Evolutionary conservation across 1,284 basidiomycete species (phyloP).

Genomic region (Ustilago nuda): DNA sequence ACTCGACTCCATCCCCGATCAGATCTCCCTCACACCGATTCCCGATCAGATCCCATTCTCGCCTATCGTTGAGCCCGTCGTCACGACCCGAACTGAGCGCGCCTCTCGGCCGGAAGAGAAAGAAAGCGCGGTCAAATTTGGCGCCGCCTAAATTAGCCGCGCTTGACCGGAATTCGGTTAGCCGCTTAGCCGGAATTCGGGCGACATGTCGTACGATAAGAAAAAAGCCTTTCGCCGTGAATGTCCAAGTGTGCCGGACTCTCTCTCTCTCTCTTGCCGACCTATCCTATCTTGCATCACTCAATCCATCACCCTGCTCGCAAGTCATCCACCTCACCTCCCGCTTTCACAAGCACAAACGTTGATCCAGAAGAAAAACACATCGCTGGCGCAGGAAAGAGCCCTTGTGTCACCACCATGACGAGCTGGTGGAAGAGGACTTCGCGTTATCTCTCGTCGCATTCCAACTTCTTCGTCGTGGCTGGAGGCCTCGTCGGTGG

Average conservation of each 20-base stretch:
- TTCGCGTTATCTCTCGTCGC: conserved; percentile 43
- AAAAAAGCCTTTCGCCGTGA: conserved; percentile 5
- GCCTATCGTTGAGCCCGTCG: conserved; percentile 3
- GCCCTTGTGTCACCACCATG: conserved; percentile 26
- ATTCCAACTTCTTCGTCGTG: conserved; percentile 61
- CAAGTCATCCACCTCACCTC: background rate
- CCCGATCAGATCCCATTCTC: background rate
- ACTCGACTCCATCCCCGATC: conserved; percentile 5
- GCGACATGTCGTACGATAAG: conserved; percentile 17
- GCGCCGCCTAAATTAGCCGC: too few relatives aligned
- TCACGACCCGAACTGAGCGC: background rate
- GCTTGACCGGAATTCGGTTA: background rate
- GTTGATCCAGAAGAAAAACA: background rate
- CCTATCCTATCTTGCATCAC: background rate
- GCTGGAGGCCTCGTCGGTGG: conserved; percentile 74
- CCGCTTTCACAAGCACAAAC: background rate
- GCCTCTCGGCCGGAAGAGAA: background rate
- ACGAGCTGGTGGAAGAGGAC: conserved; percentile 51
- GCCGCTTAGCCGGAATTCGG: conserved; percentile 25
- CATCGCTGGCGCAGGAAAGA: background rate
- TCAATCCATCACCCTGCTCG: conserved; percentile 3
- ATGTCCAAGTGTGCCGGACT: background rate
- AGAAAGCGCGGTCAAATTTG: conserved; percentile 19
- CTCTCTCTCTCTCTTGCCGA: background rate
- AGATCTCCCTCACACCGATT: too few relatives aligned